Evolutionary conservation across 805 yeast species (phyloP).

Genomic region (Lipomyces orientalis): DNA sequence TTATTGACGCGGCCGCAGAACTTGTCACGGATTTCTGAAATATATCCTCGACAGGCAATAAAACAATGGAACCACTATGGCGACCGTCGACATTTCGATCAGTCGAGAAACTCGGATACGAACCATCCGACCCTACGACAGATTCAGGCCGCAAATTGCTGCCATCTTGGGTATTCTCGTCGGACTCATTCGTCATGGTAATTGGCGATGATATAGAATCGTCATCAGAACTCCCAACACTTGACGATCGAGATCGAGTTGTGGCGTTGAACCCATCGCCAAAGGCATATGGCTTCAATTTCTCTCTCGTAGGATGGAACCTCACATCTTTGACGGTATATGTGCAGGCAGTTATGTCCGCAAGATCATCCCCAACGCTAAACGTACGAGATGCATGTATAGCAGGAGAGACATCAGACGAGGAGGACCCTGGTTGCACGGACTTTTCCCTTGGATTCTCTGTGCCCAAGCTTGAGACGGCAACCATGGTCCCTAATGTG

Average conservation of each 20-base stretch:
- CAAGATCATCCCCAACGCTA: not conserved
- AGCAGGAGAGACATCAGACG: not conserved
- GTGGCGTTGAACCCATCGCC: not conserved
- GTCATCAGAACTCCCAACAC: not conserved
- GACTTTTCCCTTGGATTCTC: not conserved
- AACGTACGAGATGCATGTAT: not conserved
- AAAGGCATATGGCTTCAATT: not conserved
- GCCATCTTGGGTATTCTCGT: not conserved
- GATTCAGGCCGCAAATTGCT: not conserved
- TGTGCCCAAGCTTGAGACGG: not conserved
- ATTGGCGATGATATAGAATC: not conserved
- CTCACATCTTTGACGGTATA: not conserved
- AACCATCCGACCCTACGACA: not conserved
- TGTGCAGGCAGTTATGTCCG: not conserved
- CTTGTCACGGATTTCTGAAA: not conserved
- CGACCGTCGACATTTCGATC: not conserved
- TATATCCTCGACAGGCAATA: not conserved
- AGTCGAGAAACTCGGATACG: not conserved
- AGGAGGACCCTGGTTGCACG: not conserved
- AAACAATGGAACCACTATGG: not conserved
- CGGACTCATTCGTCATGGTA: not conserved
- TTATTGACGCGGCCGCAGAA: not conserved
- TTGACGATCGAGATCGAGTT: not conserved
- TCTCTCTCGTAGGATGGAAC: not conserved
- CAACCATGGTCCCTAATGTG: not conserved